These are phyloP conservation scores for Debaryomyces psychrophilus DNA, from an alignment of 1,139 yeast genomes.

Conservation along the genomic window DNA sequence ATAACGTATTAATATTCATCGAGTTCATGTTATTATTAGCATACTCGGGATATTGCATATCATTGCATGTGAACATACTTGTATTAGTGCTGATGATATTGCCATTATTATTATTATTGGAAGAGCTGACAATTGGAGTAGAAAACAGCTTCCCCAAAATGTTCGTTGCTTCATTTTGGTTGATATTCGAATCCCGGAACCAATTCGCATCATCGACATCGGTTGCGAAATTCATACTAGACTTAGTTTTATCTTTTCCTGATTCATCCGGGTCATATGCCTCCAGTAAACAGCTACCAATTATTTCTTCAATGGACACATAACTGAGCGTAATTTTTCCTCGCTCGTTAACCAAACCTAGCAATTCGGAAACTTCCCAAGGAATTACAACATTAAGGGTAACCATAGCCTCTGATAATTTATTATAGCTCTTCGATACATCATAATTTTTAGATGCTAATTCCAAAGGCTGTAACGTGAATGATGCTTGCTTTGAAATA, in stretches of 20 bases:
- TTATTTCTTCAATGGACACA: conserved; percentile 64
- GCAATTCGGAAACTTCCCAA: conserved; percentile 60
- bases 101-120: neutral
- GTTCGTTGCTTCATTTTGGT: neutral
- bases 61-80: neutral
- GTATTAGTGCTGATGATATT: neutral
- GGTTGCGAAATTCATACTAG: neutral
- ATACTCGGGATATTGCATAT: conserved; percentile 6
- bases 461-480: conserved; percentile 14
- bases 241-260: conserved; percentile 14
- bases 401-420: conserved; percentile 46
- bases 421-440: conserved; percentile 31
- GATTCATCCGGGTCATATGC: conserved; percentile 15
- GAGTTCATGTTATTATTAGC: neutral
- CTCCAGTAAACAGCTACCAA: conserved; percentile 62
- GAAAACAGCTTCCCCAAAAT: neutral
- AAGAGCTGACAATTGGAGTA: neutral
- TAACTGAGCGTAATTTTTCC: conserved; percentile 57
- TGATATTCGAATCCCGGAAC: conserved; percentile 1
- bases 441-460: conserved; percentile 20
- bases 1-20: conserved; percentile 8
- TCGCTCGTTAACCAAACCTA: conserved; percentile 61
- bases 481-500: conserved; percentile 14
- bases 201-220: conserved; percentile 5
- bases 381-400: conserved; percentile 52